A percentile compares a stretch with the other conserved stretches of the same genome.
These are phyloP conservation scores for Amanita rubescens DNA, from an alignment of 768 basidiomycete genomes.

Conservation along the genomic window DNA sequence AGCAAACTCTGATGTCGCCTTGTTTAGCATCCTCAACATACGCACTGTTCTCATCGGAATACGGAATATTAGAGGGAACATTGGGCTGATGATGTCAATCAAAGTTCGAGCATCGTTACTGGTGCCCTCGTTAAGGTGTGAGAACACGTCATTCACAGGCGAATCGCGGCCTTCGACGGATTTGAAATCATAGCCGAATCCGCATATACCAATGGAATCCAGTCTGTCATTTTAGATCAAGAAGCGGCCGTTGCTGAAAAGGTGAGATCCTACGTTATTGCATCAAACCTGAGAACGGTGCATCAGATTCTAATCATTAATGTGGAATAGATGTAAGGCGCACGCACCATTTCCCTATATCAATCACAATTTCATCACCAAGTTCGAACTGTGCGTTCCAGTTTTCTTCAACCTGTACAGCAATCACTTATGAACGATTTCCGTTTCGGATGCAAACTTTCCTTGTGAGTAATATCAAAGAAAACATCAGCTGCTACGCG, in stretches of 20 bases:
- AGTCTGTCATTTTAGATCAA: too few species aligned
- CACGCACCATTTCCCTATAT: too few species aligned
- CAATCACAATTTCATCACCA: too few species aligned
- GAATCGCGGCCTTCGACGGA: background rate
- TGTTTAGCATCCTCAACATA: background rate
- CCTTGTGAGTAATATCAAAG: too few species aligned
- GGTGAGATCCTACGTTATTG: conserved; percentile 28
- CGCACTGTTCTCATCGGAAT: background rate
- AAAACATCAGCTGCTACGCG: too few species aligned
- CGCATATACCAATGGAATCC: too few species aligned
- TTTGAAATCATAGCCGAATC: background rate
- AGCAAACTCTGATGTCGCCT: background rate
- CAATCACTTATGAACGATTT: too few species aligned
- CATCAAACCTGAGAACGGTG: conserved; percentile 33
- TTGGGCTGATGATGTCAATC: background rate
- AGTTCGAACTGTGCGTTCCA: too few species aligned
- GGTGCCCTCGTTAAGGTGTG: background rate
- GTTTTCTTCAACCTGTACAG: too few species aligned
- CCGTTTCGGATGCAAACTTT: too few species aligned
- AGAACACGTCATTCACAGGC: background rate
- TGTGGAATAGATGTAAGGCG: background rate
- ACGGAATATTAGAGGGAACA: background rate
- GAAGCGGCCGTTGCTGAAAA: too few species aligned
- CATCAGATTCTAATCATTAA: too few species aligned
- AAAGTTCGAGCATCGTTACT: background rate